A percentile compares a stretch with the other conserved stretches of the same genome.
Conservation (phyloP, 2,329 filamentous ascomycete genomes). For the Phialemonium atrogriseum region DNA sequence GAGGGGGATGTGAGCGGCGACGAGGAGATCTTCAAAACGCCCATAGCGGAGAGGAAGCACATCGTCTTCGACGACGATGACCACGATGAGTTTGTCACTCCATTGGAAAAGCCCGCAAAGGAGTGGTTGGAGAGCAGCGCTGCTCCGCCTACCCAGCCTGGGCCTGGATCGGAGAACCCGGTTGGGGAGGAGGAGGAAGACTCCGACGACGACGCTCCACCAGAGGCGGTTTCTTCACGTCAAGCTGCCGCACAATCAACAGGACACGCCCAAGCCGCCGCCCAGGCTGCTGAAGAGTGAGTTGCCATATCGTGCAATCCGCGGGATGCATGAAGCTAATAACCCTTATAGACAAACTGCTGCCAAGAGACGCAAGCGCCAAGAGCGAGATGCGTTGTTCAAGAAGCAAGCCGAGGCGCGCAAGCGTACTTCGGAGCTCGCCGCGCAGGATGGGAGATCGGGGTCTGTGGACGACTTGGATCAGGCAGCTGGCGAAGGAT, state of each 20-base stretch:
- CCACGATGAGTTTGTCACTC: conserved; percentile 21
- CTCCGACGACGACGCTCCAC: conserved; percentile 45
- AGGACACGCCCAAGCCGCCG: conserved; percentile 35
- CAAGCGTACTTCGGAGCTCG: conserved; percentile 23
- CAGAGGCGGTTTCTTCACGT: conserved; percentile 49
- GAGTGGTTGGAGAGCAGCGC: conserved; percentile 12
- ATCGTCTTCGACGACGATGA: conserved; percentile 21
- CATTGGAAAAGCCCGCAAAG: conserved; percentile 15
- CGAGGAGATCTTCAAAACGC: conserved; percentile 15
- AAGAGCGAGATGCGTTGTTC: conserved; percentile 44
- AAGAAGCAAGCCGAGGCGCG: conserved; percentile 46
- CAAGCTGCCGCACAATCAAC: conserved; percentile 37
- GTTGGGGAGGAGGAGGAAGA: conserved; percentile 30
- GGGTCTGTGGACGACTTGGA: conserved; percentile 2
- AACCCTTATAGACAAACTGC: conserved; percentile 34
- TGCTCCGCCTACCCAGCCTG: neutral
- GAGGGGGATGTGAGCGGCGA: conserved; percentile 9
- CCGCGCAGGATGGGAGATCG: conserved; percentile 10
- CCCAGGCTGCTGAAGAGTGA: conserved; percentile 44
- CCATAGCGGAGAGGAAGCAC: conserved; percentile 14
- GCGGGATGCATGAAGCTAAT: conserved; percentile 1
- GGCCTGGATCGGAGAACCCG: conserved; percentile 12
- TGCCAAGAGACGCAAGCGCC: conserved; percentile 44
- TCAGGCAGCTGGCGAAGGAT: conserved; percentile 13
- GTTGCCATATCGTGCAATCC: conserved; percentile 12